Base-by-base conservation (phyloP, 2,329 filamentous ascomycete species). In the Pseudonectria foliicola region DNA sequence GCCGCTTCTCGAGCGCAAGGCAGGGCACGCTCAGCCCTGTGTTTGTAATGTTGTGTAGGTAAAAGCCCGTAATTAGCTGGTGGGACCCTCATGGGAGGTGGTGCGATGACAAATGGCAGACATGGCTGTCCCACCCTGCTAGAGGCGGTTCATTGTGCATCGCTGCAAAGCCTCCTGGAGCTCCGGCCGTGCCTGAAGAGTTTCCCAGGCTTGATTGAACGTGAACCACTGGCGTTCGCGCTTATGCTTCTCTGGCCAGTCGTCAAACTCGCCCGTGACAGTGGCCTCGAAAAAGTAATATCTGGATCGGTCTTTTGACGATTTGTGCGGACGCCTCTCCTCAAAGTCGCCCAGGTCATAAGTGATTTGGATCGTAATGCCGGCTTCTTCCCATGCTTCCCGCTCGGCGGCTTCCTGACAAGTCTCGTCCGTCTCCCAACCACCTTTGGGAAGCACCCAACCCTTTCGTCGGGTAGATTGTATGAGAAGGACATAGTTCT, bases 301-400 rank as follows among this genome's bases (percentile, higher is more conserved):
- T 52, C 71, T 71, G 37, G 75, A 68, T 30, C 68, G 66, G 45
- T 77, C 73, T 58, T 79, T 78, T 42, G 77, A 77, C 38, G 69
- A 69, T 60, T 90, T 90, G 25, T 85, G 86, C 6, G 86, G 75
- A 38, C 88, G 78, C 59, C 80, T 84, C 64, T 98, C 92, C 35
- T 80, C 68, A 50, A 98, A 94, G 45, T 82, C 75, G 45, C 89
- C 89, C 33, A 98, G 74, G 60, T 95, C 87, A 58, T 82, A 83
- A 52, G 83, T 80, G 60, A 95, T 81, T 39, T 77, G 82, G 62
- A 90, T 85, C 52, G 84, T 72, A 54, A 96, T 93, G 53, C 92
- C 92, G 27, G 89, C 92, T 67, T 96, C 92, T 67, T 96, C 92
- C 92, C 92, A 96, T 42, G 92, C 92, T 63, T 98, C 92, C 49